A percentile compares a stretch with the other conserved stretches of the same genome.
phyloP scores from a whole-genome alignment of 805 yeast genomes.

The Kazachstania viticola region DNA sequence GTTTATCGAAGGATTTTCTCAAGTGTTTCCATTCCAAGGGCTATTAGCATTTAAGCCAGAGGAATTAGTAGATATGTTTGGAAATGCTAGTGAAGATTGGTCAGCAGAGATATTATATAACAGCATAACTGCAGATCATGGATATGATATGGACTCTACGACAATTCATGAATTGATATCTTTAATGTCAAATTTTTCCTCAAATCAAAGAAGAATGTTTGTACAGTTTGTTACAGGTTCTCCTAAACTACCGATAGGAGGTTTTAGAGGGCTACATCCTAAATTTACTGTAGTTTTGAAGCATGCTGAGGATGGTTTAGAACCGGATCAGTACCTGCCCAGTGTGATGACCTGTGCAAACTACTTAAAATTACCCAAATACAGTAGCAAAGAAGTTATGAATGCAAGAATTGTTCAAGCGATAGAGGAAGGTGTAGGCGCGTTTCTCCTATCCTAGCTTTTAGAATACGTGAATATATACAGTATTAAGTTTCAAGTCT shows the following conservation, averaged over 20 bases:
- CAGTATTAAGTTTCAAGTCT: no score
- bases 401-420: conserved; percentile 51
- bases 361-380: conserved; percentile 80
- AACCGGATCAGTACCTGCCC: conserved; percentile 75
- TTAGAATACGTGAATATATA: no score
- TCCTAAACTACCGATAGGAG: conserved; percentile 88
- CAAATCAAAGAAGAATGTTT: conserved; percentile 54
- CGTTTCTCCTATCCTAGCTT: conserved; percentile 78
- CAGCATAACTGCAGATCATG: conserved; percentile 78
- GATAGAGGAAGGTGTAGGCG: conserved; percentile 77
- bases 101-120: conserved; percentile 44
- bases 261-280: conserved; percentile 74
- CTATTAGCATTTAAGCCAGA: conserved; percentile 58
- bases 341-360: conserved; percentile 98
- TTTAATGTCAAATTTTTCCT: conserved; percentile 44
- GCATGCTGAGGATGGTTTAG: conserved; percentile 56
- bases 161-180: conserved; percentile 51
- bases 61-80: conserved; percentile 65
- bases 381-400: conserved; percentile 54
- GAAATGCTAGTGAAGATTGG: conserved; percentile 85
- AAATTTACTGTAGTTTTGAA: conserved; percentile 80
- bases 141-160: conserved; percentile 61
- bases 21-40: conserved; percentile 69
- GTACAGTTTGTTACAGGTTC: conserved; percentile 87
- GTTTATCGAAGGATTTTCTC: conserved; percentile 71